Base-by-base conservation (phyloP, 768 basidiomycete genomes). In the Trametes cubensis region DNA sequence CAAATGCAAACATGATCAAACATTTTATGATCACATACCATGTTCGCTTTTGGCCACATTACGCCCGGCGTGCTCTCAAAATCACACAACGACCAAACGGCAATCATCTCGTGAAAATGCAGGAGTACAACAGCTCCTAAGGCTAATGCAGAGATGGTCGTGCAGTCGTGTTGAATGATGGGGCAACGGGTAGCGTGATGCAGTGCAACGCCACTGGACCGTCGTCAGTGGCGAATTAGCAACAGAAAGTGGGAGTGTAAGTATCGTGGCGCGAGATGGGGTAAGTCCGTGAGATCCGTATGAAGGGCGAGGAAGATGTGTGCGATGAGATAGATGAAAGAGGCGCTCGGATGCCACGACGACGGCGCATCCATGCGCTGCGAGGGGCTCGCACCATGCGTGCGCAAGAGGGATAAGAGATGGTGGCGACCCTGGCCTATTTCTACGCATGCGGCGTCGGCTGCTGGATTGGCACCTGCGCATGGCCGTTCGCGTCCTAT, bases 401-500 rank as follows among this genome's bases (percentile, higher is more conserved):
- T 34, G 34, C 34, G 4, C 10, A 8, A 30, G 34, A 34, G 34
- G 4, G 6, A 6, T 34, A 6, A 34, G 34, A 11, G 34, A 10
- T 11, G 34, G 34, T 34, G 34, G 10, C 48, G 26, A 18, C 48
- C 23, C 30, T 18, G 20, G 3, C 21, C 13, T 3, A 44, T 13
- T 17, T 15, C 44, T 60, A 70, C 23, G 68, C 66, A 48, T 89
- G 88, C 15, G 89, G 89, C 23, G 89, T 90, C 39, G 88, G 89
- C 65, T 76, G 75, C 60, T 89, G 86, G 41, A 88, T 79, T 55
- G 85, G 82, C 50, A 84, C 83, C 69, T 85, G 77, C 42, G 83
- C 78, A 63, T 86, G 85, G n/a, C 85, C 87, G 69, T 85, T 83
- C 62, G 79, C 73, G 64, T 89, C 88, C 87, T 89, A 55, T 21